Percentiles rank a stretch among this genome's conserved stretches.
Conservation (phyloP, 73 alveolate genomes). For the Stentor coeruleus region DNA sequence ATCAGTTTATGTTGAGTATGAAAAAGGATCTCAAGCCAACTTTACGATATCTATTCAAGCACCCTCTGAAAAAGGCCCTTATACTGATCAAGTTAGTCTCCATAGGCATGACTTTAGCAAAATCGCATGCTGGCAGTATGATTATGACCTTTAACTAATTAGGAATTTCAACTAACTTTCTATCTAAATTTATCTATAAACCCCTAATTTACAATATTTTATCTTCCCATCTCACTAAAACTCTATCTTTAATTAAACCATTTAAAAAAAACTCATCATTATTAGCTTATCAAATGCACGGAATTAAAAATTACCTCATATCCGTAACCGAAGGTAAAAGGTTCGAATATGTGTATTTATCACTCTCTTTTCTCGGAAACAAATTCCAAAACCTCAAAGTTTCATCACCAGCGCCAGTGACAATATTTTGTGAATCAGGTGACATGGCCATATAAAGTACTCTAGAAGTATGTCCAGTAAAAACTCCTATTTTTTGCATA, state of each 20-base stretch:
- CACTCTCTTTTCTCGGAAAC: not conserved
- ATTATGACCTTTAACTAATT: not conserved
- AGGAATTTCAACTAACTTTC: not conserved
- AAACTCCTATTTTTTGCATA: slow-evolving; percentile 58
- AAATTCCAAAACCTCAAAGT: slow-evolving; percentile 91
- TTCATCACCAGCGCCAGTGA: slow-evolving; percentile 93
- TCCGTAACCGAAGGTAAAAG: not conserved
- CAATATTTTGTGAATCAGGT: slow-evolving; percentile 91
- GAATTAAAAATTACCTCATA: not conserved
- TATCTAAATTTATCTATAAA: not conserved
- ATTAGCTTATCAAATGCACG: not conserved
- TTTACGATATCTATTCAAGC: not conserved
- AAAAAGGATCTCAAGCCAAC: not conserved
- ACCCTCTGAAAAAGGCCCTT: not conserved
- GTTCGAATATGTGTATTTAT: not conserved
- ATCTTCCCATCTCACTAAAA: not conserved
- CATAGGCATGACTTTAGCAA: not conserved
- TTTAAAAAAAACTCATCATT: not conserved
- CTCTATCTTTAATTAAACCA: not conserved
- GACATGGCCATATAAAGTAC: slow-evolving; percentile 50
- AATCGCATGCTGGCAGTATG: not conserved
- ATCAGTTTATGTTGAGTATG: not conserved
- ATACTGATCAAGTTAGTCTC: not conserved
- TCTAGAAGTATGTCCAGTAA: slow-evolving; percentile 8
- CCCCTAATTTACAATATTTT: not conserved